phyloP scores from a whole-genome alignment of 371 early-diverging fungal species.

The Rhizopus stolonifer region DNA sequence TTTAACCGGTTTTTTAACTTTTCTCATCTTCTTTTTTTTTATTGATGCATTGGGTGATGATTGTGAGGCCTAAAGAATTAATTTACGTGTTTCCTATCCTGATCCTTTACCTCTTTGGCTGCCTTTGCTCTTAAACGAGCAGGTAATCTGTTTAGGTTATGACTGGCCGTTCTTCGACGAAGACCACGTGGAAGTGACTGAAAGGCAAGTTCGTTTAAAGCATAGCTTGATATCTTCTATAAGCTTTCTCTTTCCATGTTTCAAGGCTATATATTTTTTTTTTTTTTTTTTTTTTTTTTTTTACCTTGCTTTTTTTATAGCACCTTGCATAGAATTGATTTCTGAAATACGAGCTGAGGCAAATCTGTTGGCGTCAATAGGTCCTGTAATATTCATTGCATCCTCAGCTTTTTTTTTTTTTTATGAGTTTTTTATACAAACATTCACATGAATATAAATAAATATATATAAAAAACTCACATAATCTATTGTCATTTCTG shows the following conservation, averaged over 20 bases:
- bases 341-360: slow-evolving; percentile 73
- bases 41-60: slow-evolving; percentile 10
- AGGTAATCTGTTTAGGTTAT: slow-evolving; percentile 87
- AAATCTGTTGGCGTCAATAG: slow-evolving; percentile 24
- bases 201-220: slow-evolving; percentile 71
- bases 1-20: slow-evolving; percentile 42
- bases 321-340: slow-evolving; percentile 77
- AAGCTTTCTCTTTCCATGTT: too few relatives aligned
- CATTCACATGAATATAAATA: too few relatives aligned
- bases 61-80: slow-evolving; percentile 7
- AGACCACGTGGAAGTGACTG: slow-evolving; percentile 88
- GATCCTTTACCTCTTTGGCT: slow-evolving; percentile 60
- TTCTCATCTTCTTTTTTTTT: slow-evolving; percentile 24
- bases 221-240: slow-evolving; percentile 37
- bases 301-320: slow-evolving; percentile 59
- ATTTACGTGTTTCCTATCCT: slow-evolving; percentile 23
- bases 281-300: too few relatives aligned
- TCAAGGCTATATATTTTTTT: neutral
- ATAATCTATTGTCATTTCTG: slow-evolving; percentile 9
- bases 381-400: slow-evolving; percentile 13
- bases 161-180: slow-evolving; percentile 88
- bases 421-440: too few relatives aligned
- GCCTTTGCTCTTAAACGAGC: slow-evolving; percentile 74
- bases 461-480: slow-evolving; percentile 2
- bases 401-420: too few relatives aligned